These are phyloP conservation scores for Boeremia lycopersici DNA, from an alignment of 2,329 filamentous ascomycete species.

Conservation along the genomic window DNA sequence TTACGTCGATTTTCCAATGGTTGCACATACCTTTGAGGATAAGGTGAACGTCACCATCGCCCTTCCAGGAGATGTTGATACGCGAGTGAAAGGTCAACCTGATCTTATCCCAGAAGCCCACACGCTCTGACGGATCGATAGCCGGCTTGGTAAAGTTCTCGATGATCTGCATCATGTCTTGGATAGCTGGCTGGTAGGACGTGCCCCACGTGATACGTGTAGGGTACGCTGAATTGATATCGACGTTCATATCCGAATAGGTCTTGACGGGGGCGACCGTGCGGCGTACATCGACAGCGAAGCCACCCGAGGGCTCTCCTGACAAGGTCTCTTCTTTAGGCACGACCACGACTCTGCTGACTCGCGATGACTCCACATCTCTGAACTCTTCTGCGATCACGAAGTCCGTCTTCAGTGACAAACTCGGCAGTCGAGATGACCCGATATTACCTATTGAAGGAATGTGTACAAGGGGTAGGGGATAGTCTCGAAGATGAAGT, in stretches of 20 bases:
- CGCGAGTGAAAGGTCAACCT: constrained; percentile 91
- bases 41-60: constrained; percentile 93
- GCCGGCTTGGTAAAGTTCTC: constrained; percentile 97
- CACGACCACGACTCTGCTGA: constrained; percentile 82
- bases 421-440: constrained; percentile 76
- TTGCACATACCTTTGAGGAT: constrained; percentile 74
- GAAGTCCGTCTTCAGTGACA: constrained; percentile 87
- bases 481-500: constrained; percentile 89
- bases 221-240: constrained; percentile 90
- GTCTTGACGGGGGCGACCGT: constrained; percentile 96
- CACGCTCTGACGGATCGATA: constrained; percentile 87
- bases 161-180: constrained; percentile 99
- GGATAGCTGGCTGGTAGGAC: constrained; percentile 95
- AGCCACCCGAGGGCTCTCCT: constrained; percentile 69
- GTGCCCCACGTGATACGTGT: constrained; percentile 97
- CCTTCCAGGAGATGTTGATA: constrained; percentile 88
- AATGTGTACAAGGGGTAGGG: constrained; percentile 87
- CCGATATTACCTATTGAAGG: constrained; percentile 81
- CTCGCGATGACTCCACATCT: constrained; percentile 77
- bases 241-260: constrained; percentile 88
- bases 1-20: not conserved
- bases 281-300: constrained; percentile 83
- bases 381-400: constrained; percentile 94
- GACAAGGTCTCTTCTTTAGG: constrained; percentile 65
- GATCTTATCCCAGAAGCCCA: constrained; percentile 99